These are phyloP conservation scores for Eimeria sp. DNA, from an alignment of 169 alveolate genomes.

Conservation along the genomic window DNA sequence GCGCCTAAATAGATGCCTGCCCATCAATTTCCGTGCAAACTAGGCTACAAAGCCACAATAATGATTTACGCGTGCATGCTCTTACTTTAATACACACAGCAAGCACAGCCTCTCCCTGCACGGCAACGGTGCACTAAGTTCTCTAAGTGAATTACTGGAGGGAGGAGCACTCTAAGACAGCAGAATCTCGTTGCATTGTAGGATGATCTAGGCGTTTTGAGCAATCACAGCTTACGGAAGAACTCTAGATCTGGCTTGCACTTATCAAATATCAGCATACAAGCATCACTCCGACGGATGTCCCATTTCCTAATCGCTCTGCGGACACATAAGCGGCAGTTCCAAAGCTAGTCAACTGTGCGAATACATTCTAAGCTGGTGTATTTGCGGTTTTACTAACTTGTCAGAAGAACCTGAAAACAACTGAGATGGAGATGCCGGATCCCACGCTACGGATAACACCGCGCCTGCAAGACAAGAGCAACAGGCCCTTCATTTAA, in stretches of 20 bases:
- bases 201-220: neutral
- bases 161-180: neutral
- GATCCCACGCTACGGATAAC: slow-evolving; percentile 43
- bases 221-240: slow-evolving; percentile 16
- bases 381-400: slow-evolving; percentile 1
- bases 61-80: neutral
- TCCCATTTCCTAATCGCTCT: slow-evolving; percentile 71
- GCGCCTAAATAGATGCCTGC: neutral
- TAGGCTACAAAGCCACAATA: neutral
- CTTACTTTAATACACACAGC: neutral
- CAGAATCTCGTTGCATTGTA: neutral
- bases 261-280: slow-evolving; percentile 33
- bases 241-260: slow-evolving; percentile 62
- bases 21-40: too few species aligned
- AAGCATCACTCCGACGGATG: slow-evolving; percentile 44
- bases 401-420: slow-evolving; percentile 74
- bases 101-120: neutral
- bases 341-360: neutral
- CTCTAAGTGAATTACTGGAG: neutral
- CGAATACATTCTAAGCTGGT: neutral
- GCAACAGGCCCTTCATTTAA: neutral
- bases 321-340: neutral
- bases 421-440: slow-evolving; percentile 7
- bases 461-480: slow-evolving; percentile 54
- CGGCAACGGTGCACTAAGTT: neutral